Evolutionary conservation across 805 yeast genomes (phyloP), one percentile per base, ranked within the genome.

Genomic region (Candida hispaniensis): DNA sequence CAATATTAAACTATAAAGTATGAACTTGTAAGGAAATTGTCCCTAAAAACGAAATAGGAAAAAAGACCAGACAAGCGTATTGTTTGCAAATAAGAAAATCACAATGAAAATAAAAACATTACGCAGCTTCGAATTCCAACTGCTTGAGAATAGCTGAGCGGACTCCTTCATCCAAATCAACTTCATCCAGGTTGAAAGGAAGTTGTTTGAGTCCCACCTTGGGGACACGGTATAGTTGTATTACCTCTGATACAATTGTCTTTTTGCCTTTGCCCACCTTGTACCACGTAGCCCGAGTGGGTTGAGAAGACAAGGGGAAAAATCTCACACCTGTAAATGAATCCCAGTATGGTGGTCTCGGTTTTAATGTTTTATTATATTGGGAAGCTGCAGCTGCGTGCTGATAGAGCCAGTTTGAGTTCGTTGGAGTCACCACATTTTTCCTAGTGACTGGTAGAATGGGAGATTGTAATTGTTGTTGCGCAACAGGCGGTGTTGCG

Each of bases 301-400:
- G 82, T 58, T 91, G 98, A 6, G 93, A 77, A 4, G 64, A 60
- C 13, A 48, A 52, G 3, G 97, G 95, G 19, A 71, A 72, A 52
- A 83, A 32, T 18, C 28, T 20, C 28, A 32, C 36, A 8, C 36
- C 36, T 8, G 36, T 32, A 13, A 82, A 21, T 67, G 63, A 18
- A 79, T 64, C n/a, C 93, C 93, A 0, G 94, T 79, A 54, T 85
- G 88, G 1, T 79, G 71, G 52, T 88, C 97, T 50, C 75, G 73
- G 13, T 71, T 53, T 1, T 29, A 85, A 58, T 40, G 66, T 66
- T 19, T 71, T 59, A 54, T 91, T 91, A 51, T 70, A 80, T 34
- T 73, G 74, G 43, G 78, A 66, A 3, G 85, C 72, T 18, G 88
- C 78, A n/a, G 66, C 58, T 0, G 94, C 91, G 46, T 82, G 85